Evolutionary conservation across 2,329 filamentous ascomycete species (phyloP), one percentile per base, ranked within the genome.

Genomic region (Stachybotrys chartarum): DNA sequence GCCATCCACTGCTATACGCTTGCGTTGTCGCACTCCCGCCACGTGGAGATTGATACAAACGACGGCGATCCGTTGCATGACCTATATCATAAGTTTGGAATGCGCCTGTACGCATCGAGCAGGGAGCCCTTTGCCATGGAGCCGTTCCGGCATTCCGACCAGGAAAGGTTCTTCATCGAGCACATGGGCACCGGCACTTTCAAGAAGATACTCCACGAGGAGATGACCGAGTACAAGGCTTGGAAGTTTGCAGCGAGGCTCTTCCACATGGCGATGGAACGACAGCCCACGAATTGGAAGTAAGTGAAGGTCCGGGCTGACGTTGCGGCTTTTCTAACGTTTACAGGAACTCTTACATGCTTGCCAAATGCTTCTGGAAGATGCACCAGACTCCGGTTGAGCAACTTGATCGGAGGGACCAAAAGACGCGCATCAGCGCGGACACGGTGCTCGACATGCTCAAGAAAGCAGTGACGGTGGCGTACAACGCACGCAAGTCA

Each of bases 1-100:
- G 86, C 90, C 1, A 92, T 96, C 50, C 90, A 96, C 68, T 93
- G 90, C 67, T 90, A 89, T 63, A 83, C 79, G 0, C 73, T 85
- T 45, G 81, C 81, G 0, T 64, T 85, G 14, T 84, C 82, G 0
- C 77, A 84, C 58, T 84, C 78, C 0, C 75, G 75, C 57, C 68
- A 73, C 16, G 70, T 70, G 11, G 70, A 76, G 3, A 70, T 75
- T 1, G 72, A 75, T 12, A 67, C 65, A 3, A 74, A 75, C 17
- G 79, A 80, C 50, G 75, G 75, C 10, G 80, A 83, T 54, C 75
- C 80, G 7, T 68, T 84, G 6, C 78, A 82, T 58, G 81, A 84
- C 58, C 70, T 85, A 24, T 84, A 84, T 59, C 75, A 82, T 62
- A 81, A 80, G 58, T 84, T 85, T 58, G 82, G 76, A 32, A 82